Base-by-base conservation (phyloP, 148 eudicot genomes). In the Polygonum maritimum region DNA sequence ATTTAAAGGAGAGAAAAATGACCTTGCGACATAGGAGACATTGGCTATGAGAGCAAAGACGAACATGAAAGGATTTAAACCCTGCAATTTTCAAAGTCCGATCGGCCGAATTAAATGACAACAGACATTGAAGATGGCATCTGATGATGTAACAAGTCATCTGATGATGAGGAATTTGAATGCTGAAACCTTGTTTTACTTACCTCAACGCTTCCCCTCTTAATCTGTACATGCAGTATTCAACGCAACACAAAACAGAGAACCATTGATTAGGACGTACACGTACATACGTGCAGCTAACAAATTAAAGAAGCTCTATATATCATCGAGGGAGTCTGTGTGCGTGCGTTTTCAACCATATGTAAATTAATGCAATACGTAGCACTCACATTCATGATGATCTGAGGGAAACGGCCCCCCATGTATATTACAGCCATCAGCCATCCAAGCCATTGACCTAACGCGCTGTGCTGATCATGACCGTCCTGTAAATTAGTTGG, bases 351-450 rank as follows among this genome's bases (percentile, higher is more conserved):
- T 39, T 4, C 7, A 7, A 4, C 7, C 6, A 51, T 51, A 51
- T 15, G 16, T 16, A 49, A 13, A 49, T 2, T 13, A 13, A 48
- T 11, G 6, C 44, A 40, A 7, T 10, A 44, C 9, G 71, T 14
- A 33, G 71, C 19, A 75, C 91, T 86, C 79, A 95, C 99, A 84
- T 95, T 95, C 80, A 93, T 78, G 78, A 88, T 80, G 60, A 95
- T 95, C 76, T 95, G 99, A 76, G 99, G 99, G 70, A 95, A 79
- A 41, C 99, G 88, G 62, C 99, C 98, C 11, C 98, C 94, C 97
- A 92, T 92, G 80, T 95, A 95, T 33, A 95, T 85, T 33, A 94
- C 99, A 72, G 99, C 97, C 99, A 95, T 95, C 83, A 90, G 74
- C 99, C 99, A 95, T 39, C 99, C 99, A 74, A 95, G 75, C 83